phyloP scores from a whole-genome alignment of 208 protist genomes.

The Crithidia expoeki region DNA sequence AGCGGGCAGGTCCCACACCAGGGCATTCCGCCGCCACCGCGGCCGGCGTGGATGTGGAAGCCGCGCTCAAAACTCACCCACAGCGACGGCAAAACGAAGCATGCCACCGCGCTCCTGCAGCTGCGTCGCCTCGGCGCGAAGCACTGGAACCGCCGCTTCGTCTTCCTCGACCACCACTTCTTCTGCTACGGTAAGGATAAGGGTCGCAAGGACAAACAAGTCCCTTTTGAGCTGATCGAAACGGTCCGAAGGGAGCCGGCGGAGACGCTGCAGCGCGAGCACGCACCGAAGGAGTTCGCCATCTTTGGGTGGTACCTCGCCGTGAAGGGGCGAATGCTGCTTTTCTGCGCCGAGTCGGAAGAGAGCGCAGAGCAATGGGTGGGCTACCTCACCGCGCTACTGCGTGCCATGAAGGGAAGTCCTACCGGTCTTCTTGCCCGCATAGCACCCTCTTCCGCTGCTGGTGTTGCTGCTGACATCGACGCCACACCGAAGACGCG shows the following conservation, averaged over 20 bases:
- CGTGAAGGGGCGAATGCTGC: conserved; percentile 38
- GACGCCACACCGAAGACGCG: conserved; percentile 7
- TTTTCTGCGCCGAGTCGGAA: conserved; percentile 59
- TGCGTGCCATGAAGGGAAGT: conserved; percentile 33
- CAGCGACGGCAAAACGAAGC: conserved; percentile 23
- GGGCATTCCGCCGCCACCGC: conserved; percentile 20
- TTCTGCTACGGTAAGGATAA: conserved; percentile 57
- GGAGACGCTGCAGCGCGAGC: conserved; percentile 39
- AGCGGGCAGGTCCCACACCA: background rate
- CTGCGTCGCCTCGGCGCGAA: conserved; percentile 51
- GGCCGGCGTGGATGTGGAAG: conserved; percentile 75
- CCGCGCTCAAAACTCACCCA: conserved; percentile 55
- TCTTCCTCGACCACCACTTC: conserved; percentile 47
- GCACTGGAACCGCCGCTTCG: conserved; percentile 61
- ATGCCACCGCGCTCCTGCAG: conserved; percentile 36
- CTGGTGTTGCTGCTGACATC: background rate
- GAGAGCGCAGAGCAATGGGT: conserved; percentile 48
- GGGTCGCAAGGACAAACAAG: conserved; percentile 42
- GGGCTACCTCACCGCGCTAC: conserved; percentile 38
- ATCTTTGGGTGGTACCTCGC: conserved; percentile 61
- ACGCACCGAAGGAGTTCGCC: conserved; percentile 40
- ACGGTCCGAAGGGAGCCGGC: conserved; percentile 29
- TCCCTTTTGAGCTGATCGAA: conserved; percentile 53
- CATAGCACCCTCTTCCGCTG: background rate
- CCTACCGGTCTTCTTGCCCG: conserved; percentile 3